Conservation (phyloP, 371 early-diverging fungal species). For the Zychaea mexicana region DNA sequence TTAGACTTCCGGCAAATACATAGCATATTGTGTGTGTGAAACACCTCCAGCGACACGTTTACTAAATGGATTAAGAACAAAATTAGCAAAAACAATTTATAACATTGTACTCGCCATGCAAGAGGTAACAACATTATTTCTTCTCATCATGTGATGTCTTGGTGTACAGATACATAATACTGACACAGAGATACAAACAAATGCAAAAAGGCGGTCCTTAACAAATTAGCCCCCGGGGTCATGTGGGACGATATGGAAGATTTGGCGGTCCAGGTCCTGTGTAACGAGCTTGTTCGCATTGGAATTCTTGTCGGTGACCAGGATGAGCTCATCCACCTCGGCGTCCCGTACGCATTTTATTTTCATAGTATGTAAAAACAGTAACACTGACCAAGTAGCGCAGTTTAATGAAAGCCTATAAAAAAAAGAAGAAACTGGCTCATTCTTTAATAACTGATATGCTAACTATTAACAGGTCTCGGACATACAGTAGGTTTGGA, state of each 20-base stretch:
- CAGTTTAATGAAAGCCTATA: not conserved
- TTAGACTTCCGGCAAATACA: not conserved
- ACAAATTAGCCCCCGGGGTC: constrained; percentile 72
- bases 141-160: constrained; percentile 25
- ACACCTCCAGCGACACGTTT: too few relatives aligned
- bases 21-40: too few relatives aligned
- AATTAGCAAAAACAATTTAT: constrained; percentile 69
- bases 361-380: constrained; percentile 72
- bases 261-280: constrained; percentile 67
- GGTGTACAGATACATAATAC: constrained; percentile 8
- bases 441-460: not conserved
- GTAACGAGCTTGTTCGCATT: constrained; percentile 67
- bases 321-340: constrained; percentile 64
- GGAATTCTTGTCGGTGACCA: constrained; percentile 69
- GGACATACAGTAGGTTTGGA: constrained; percentile 76
- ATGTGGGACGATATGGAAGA: constrained; percentile 89
- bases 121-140: constrained; percentile 51
- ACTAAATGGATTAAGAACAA: not conserved
- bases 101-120: constrained; percentile 84
- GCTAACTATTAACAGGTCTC: constrained; percentile 18
- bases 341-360: constrained; percentile 78
- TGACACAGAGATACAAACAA: too few relatives aligned
- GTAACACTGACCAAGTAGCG: not conserved
- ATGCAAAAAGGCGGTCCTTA: constrained; percentile 40
- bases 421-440: not conserved